Evolutionary conservation across 1,284 basidiomycete species (phyloP).

Genomic region (Thecaphora thlaspeos): DNA sequence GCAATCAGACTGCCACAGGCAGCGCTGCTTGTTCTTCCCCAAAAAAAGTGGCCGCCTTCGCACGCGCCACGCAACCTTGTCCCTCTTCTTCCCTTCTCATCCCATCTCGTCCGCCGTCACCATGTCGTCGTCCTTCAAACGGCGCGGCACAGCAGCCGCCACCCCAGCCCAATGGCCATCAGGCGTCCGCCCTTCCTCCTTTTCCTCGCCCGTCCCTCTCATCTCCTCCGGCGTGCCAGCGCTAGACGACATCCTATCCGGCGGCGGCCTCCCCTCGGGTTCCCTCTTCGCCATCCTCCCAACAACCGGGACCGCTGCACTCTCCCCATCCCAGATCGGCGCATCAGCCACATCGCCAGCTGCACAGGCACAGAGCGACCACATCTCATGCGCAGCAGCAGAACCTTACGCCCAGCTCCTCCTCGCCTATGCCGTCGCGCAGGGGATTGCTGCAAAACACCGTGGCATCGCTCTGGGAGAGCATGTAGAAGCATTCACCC

Average conservation of each 20-base stretch:
- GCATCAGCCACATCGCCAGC: slow-evolving; percentile 71
- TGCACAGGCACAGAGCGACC: slow-evolving; percentile 59
- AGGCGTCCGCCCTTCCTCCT: slow-evolving; percentile 70
- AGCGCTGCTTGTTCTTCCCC: too few relatives aligned
- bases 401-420: slow-evolving; percentile 78
- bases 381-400: slow-evolving; percentile 27
- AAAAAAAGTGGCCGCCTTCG: too few relatives aligned
- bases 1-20: too few relatives aligned
- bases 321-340: slow-evolving; percentile 31
- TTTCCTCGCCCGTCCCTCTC: slow-evolving; percentile 66
- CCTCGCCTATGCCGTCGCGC: slow-evolving; percentile 81
- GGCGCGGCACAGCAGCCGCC: slow-evolving; percentile 61
- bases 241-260: slow-evolving; percentile 91
- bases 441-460: slow-evolving; percentile 76
- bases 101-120: not conserved
- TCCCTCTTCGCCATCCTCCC: slow-evolving; percentile 69
- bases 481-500: slow-evolving; percentile 60
- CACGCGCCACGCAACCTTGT: too few relatives aligned
- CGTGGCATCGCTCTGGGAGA: slow-evolving; percentile 66
- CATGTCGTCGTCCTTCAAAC: slow-evolving; percentile 73
- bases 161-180: slow-evolving; percentile 59
- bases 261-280: slow-evolving; percentile 78
- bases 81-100: too few relatives aligned
- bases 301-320: slow-evolving; percentile 30
- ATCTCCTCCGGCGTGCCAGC: slow-evolving; percentile 87